Evolutionary conservation across 345 rosid genomes (phyloP).

Genomic region (Corchorus capsularis): DNA sequence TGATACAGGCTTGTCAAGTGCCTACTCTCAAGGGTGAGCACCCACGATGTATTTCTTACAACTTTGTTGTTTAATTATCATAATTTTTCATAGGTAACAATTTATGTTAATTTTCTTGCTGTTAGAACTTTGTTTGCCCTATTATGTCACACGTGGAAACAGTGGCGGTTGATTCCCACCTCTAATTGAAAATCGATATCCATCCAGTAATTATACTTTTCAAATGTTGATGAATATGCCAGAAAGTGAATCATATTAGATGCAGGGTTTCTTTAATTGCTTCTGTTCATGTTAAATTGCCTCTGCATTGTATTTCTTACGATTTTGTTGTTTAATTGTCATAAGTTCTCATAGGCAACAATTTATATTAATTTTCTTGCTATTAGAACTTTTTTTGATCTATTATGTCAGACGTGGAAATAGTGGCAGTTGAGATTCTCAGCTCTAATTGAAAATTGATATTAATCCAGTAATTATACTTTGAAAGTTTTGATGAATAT

Average conservation of each 20-base stretch:
- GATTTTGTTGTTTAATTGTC: too few relatives aligned
- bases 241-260: neutral
- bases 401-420: too few relatives aligned
- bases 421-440: too few relatives aligned
- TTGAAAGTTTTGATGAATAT: neutral
- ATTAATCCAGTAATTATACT: too few relatives aligned
- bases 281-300: neutral
- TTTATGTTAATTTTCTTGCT: neutral
- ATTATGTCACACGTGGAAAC: neutral
- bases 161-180: neutral
- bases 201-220: neutral
- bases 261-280: neutral
- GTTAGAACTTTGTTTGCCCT: neutral
- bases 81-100: slow-evolving; percentile 3
- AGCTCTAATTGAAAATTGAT: too few relatives aligned
- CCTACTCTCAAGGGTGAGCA: slow-evolving; percentile 70
- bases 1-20: slow-evolving; percentile 49
- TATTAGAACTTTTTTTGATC: too few relatives aligned
- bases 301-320: too few relatives aligned
- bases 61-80: neutral
- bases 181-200: neutral
- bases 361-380: too few relatives aligned
- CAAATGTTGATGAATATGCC: neutral
- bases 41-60: slow-evolving; percentile 1
- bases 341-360: too few relatives aligned